Percentiles rank a stretch among this genome's conserved stretches.
Evolutionary conservation across 176 grass and related monocot genomes (phyloP).

Genomic region (Tillandsia fasciculata): DNA sequence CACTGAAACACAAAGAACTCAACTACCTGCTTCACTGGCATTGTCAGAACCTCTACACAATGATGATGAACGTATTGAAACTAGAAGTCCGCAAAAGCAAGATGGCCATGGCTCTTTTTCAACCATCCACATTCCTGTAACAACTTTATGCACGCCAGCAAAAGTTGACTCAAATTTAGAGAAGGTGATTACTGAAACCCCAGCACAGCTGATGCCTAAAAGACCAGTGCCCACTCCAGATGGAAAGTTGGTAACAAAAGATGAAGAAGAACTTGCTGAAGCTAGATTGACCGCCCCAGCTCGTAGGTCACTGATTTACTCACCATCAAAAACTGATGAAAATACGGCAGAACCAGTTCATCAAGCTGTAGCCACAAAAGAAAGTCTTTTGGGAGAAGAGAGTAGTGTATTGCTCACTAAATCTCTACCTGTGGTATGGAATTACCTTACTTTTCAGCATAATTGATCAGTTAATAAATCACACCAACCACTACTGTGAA

Average conservation of each 20-base stretch:
- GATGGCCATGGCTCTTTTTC: conserved; percentile 3
- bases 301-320: conserved; percentile 59
- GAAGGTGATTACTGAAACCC: conserved; percentile 33
- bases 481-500: neutral
- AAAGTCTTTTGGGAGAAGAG: conserved; percentile 31
- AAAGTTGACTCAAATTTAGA: conserved; percentile 25
- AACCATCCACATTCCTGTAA: conserved; percentile 5
- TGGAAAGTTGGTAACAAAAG: conserved; percentile 32
- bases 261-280: conserved; percentile 38
- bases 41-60: conserved; percentile 7
- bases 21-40: conserved; percentile 34
- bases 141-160: conserved; percentile 41
- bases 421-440: conserved; percentile 27
- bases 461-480: neutral
- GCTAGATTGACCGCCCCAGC: conserved; percentile 49
- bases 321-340: conserved; percentile 39
- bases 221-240: conserved; percentile 47
- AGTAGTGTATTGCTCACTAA: conserved; percentile 4
- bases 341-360: conserved; percentile 17
- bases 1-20: conserved; percentile 31
- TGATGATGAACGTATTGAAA: conserved; percentile 16
- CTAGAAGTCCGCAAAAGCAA: conserved; percentile 8
- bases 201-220: conserved; percentile 57
- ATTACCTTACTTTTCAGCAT: neutral
- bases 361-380: conserved; percentile 19